Evolutionary conservation across 2,329 filamentous ascomycete genomes (phyloP).

Genomic region (Aspergillus sp.): DNA sequence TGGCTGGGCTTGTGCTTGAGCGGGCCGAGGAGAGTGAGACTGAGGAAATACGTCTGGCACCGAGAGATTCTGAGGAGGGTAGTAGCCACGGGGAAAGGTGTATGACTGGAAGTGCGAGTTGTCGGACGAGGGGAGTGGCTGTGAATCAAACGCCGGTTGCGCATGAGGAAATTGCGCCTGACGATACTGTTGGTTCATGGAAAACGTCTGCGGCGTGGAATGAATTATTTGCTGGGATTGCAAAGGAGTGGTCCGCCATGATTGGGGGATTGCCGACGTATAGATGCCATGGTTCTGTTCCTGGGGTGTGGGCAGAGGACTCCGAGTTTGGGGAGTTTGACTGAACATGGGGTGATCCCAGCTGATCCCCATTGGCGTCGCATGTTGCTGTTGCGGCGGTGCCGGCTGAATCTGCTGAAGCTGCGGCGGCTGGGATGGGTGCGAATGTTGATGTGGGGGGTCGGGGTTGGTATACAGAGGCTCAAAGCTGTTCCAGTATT

Average conservation of each 20-base stretch:
- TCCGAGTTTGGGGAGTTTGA: conserved; percentile 28
- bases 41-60: conserved; percentile 33
- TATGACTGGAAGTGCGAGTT: conserved; percentile 38
- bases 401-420: conserved; percentile 24
- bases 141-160: conserved; percentile 35
- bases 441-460: conserved; percentile 30
- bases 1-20: conserved; percentile 26
- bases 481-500: conserved; percentile 44
- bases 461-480: conserved; percentile 30
- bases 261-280: conserved; percentile 31
- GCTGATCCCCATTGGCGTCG: conserved; percentile 34
- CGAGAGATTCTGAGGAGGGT: conserved; percentile 30
- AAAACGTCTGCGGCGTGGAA: conserved; percentile 30
- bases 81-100: conserved; percentile 36
- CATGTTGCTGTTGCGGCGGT: conserved; percentile 24
- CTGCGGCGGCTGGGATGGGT: conserved; percentile 29
- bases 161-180: conserved; percentile 36
- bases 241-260: conserved; percentile 38
- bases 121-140: conserved; percentile 30
- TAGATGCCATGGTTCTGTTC: conserved; percentile 37
- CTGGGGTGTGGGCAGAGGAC: conserved; percentile 26
- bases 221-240: conserved; percentile 28
- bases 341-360: conserved; percentile 43
- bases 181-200: conserved; percentile 32
- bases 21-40: conserved; percentile 26